Evolutionary conservation across 2,329 filamentous ascomycete genomes (phyloP).

Genomic region (Aspergillus brunneoviolaceus): DNA sequence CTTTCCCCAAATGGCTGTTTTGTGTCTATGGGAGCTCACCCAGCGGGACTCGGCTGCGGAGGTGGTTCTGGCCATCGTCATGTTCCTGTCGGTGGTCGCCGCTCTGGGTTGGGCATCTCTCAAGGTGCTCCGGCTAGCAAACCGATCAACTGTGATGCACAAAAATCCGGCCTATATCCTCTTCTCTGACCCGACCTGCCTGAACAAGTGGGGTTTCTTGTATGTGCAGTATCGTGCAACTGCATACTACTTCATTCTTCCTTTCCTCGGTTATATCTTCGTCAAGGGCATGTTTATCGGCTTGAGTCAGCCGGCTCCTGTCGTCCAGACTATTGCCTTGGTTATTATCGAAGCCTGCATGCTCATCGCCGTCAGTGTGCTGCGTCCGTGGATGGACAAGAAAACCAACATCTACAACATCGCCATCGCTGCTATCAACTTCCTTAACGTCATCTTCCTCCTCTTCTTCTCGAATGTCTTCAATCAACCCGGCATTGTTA

Average conservation of each 20-base stretch:
- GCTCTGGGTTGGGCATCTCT: slow-evolving; percentile 82
- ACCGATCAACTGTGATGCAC: slow-evolving; percentile 85
- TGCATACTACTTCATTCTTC: slow-evolving; percentile 92
- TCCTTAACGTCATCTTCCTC: slow-evolving; percentile 84
- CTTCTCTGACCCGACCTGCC: slow-evolving; percentile 87
- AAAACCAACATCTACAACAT: slow-evolving; percentile 97
- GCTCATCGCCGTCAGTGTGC: slow-evolving; percentile 73
- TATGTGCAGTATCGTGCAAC: slow-evolving; percentile 96
- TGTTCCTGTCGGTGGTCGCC: slow-evolving; percentile 75
- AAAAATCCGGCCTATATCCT: slow-evolving; percentile 96
- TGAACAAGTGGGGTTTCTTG: slow-evolving; percentile 98
- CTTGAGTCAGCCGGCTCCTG: slow-evolving; percentile 68
- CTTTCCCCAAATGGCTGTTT: slow-evolving; percentile 84
- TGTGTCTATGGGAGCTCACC: slow-evolving; percentile 93
- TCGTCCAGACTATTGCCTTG: slow-evolving; percentile 76
- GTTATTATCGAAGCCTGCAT: slow-evolving; percentile 78
- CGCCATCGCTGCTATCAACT: slow-evolving; percentile 84
- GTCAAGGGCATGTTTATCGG: slow-evolving; percentile 88
- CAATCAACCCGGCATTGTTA: slow-evolving; percentile 76
- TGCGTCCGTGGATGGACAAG: slow-evolving; percentile 98
- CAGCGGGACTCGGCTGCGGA: slow-evolving; percentile 80
- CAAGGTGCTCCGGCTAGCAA: slow-evolving; percentile 87
- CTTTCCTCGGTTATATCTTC: slow-evolving; percentile 73
- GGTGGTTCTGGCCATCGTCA: slow-evolving; percentile 83
- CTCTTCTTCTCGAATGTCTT: slow-evolving; percentile 87